phyloP scores from a whole-genome alignment of 768 basidiomycete genomes.

The Tylopilus rubrobrunneus region DNA sequence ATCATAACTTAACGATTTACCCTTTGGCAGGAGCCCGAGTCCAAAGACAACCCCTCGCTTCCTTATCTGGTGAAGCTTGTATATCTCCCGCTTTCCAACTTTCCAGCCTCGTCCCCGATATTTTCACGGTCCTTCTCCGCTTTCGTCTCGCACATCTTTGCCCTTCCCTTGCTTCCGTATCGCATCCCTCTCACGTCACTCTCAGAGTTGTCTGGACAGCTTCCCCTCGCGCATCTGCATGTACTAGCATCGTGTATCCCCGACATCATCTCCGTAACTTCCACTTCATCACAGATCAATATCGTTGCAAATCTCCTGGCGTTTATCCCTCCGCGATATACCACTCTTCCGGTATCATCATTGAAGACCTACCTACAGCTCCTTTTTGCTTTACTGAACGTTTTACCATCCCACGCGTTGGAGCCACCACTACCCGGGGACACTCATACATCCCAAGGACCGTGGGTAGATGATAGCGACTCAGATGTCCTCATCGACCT shows the following conservation, averaged over 20 bases:
- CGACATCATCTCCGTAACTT: slow-evolving; percentile 29
- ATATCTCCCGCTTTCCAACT: slow-evolving; percentile 19
- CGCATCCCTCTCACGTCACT: slow-evolving; percentile 62
- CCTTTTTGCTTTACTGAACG: slow-evolving; percentile 46
- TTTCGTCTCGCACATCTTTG: slow-evolving; percentile 55
- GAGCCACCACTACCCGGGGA: slow-evolving; percentile 37
- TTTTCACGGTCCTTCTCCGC: slow-evolving; percentile 33
- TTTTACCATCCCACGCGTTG: slow-evolving; percentile 49
- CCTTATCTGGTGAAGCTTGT: slow-evolving; percentile 29
- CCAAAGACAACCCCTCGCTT: slow-evolving; percentile 41
- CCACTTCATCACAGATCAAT: slow-evolving; percentile 43
- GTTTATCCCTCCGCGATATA: slow-evolving; percentile 62
- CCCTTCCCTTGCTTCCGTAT: slow-evolving; percentile 76
- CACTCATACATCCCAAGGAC: slow-evolving; percentile 3
- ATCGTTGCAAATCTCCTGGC: slow-evolving; percentile 69
- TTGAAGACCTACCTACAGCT: slow-evolving; percentile 54
- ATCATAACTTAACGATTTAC: background rate
- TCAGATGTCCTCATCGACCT: too few species aligned
- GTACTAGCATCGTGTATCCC: slow-evolving; percentile 28
- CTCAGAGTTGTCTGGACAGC: slow-evolving; percentile 55
- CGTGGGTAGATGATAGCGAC: slow-evolving; percentile 35
- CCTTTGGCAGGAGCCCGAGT: slow-evolving; percentile 46
- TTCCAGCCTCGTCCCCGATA: slow-evolving; percentile 31
- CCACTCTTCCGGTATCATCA: slow-evolving; percentile 40
- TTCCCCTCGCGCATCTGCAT: slow-evolving; percentile 51